Conservation (phyloP, 352 stramenopile species). For the Phytophthora capsici region DNA sequence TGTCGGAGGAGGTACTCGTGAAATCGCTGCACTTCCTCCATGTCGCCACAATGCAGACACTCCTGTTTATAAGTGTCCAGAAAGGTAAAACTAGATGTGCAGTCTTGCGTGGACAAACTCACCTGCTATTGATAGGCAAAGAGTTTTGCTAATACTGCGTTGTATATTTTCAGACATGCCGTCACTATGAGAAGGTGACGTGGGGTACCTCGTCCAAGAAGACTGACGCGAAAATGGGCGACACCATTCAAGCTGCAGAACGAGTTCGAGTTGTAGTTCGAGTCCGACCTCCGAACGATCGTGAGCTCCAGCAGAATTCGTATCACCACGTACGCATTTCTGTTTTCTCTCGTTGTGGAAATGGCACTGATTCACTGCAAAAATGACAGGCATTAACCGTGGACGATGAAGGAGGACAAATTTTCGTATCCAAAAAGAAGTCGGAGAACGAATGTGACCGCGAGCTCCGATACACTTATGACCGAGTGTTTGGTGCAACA, state of each 20-base stretch:
- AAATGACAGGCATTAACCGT: slow-evolving; percentile 42
- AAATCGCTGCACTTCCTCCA: slow-evolving; percentile 47
- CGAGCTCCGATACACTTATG: slow-evolving; percentile 67
- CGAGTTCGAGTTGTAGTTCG: slow-evolving; percentile 81
- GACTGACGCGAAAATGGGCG: slow-evolving; percentile 36
- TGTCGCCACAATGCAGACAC: slow-evolving; percentile 17
- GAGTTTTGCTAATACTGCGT: background rate
- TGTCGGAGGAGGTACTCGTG: slow-evolving; percentile 53
- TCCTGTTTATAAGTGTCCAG: slow-evolving; percentile 5
- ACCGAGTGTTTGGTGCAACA: slow-evolving; percentile 73
- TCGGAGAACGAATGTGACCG: slow-evolving; percentile 48
- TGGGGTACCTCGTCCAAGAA: background rate
- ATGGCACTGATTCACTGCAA: background rate
- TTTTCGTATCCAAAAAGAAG: slow-evolving; percentile 62
- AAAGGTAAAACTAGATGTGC: slow-evolving; percentile 1
- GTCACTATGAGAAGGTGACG: background rate
- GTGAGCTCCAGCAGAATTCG: slow-evolving; percentile 50
- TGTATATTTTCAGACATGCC: slow-evolving; percentile 22
- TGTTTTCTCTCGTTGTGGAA: background rate
- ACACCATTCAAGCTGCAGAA: slow-evolving; percentile 48
- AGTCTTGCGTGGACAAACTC: background rate
- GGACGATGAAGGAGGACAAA: slow-evolving; percentile 36
- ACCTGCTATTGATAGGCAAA: slow-evolving; percentile 27
- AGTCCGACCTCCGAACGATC: slow-evolving; percentile 78
- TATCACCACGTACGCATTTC: slow-evolving; percentile 37